phyloP scores from a whole-genome alignment of 352 stramenopile genomes.

The Pythium utonaiense region DNA sequence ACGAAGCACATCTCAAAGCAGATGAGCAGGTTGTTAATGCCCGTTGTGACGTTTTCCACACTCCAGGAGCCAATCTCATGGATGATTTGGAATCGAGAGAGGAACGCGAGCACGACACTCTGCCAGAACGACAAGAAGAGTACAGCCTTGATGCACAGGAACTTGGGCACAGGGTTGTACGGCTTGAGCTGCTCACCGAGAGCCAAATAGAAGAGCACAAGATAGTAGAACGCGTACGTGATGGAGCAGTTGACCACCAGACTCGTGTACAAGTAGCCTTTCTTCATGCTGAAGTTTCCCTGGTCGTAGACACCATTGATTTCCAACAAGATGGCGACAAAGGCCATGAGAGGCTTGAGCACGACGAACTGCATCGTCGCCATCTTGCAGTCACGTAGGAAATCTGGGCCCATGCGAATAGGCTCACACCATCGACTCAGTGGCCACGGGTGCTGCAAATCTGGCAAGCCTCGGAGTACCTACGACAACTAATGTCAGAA shows the following conservation, averaged over 20 bases:
- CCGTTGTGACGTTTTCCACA: constrained; percentile 94
- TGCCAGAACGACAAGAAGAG: constrained; percentile 99
- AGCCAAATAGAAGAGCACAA: constrained; percentile 97
- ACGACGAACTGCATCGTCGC: constrained; percentile 96
- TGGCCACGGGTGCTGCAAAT: constrained; percentile 74
- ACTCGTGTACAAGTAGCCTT: constrained; percentile 91
- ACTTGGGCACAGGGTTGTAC: constrained; percentile 97
- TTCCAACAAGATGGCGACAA: constrained; percentile 84
- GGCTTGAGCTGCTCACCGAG: constrained; percentile 86
- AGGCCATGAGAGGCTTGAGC: constrained; percentile 90
- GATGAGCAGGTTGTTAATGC: constrained; percentile 98
- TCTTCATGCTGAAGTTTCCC: constrained; percentile 79
- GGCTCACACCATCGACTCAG: constrained; percentile 60
- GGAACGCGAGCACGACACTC: constrained; percentile 88
- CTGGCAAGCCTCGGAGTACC: constrained; percentile 50
- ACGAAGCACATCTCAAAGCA: constrained; percentile 99
- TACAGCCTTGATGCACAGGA: constrained; percentile 98
- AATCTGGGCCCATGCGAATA: constrained; percentile 79
- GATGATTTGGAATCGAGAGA: constrained; percentile 87
- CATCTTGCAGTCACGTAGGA: constrained; percentile 93
- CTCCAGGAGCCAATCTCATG: constrained; percentile 91
- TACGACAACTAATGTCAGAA: constrained; percentile 11
- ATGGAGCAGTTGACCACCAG: constrained; percentile 95
- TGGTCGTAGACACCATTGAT: constrained; percentile 79
- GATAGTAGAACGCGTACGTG: constrained; percentile 96